phyloP scores from a whole-genome alignment of 352 stramenopile genomes.

The Bremia lactucae region DNA sequence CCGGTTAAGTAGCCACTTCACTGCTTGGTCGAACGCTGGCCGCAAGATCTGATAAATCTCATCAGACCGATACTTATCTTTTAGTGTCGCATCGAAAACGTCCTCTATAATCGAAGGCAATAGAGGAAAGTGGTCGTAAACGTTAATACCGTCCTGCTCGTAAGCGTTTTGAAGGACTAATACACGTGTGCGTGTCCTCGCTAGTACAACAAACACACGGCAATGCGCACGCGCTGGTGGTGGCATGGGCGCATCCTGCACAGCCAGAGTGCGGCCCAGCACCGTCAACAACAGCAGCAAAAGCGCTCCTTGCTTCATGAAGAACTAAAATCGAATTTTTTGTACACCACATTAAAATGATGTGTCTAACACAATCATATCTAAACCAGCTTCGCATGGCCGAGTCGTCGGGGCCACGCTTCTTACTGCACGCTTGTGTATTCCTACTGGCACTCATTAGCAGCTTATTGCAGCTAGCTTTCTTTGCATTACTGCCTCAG shows the following conservation, averaged over 20 bases:
- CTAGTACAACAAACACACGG: conserved; percentile 44
- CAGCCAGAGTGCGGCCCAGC: conserved; percentile 4
- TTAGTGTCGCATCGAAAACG: conserved; percentile 2
- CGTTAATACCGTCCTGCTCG: conserved; percentile 34
- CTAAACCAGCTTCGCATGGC: conserved; percentile 16
- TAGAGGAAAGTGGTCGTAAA: conserved; percentile 32
- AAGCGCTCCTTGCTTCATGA: conserved; percentile 5
- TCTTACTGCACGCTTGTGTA: conserved; percentile 57
- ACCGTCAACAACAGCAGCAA: conserved; percentile 8
- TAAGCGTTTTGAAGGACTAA: conserved; percentile 42
- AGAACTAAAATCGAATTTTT: neutral
- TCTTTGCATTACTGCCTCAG: conserved; percentile 66
- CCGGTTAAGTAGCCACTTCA: conserved; percentile 19
- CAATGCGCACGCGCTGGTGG: conserved; percentile 25
- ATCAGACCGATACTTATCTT: conserved; percentile 12
- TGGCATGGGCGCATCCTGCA: conserved; percentile 10
- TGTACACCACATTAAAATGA: conserved; percentile 1
- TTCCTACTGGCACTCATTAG: conserved; percentile 63
- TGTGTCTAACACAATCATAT: conserved; percentile 5
- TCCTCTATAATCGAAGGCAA: conserved; percentile 16
- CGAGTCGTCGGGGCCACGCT: conserved; percentile 40
- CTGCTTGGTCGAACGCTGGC: conserved; percentile 33
- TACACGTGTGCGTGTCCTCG: conserved; percentile 26
- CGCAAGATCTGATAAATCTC: conserved; percentile 36
- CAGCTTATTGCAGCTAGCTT: conserved; percentile 56